Evolutionary conservation across 2,329 filamentous ascomycete genomes (phyloP).

Genomic region (Exophiala sideris): DNA sequence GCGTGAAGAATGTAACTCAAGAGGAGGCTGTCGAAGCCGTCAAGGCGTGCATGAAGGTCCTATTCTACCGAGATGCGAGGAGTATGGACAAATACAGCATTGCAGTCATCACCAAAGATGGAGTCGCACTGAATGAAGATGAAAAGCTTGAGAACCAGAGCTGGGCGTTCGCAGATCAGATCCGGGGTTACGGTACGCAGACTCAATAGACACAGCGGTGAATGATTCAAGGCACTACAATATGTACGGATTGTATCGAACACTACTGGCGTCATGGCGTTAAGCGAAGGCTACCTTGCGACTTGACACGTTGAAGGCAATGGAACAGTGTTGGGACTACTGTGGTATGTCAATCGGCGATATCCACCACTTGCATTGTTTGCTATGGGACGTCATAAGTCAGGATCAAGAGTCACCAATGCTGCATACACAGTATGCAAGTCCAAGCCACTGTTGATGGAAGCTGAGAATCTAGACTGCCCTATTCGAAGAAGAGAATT

Average conservation of each 20-base stretch:
- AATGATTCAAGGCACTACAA: background rate
- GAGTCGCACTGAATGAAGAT: conserved; percentile 75
- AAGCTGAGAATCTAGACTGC: too few relatives aligned
- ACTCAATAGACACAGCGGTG: conserved; percentile 37
- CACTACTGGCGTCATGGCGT: conserved; percentile 1
- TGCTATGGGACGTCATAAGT: too few relatives aligned
- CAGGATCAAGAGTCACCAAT: background rate
- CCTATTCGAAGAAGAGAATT: background rate
- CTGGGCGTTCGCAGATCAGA: conserved; percentile 95
- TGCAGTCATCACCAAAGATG: conserved; percentile 81
- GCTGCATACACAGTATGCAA: too few relatives aligned
- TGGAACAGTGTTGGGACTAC: background rate
- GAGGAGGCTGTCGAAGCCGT: conserved; percentile 78
- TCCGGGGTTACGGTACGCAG: conserved; percentile 93
- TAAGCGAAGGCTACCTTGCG: conserved; percentile 1
- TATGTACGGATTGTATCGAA: background rate
- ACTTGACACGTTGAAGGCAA: background rate
- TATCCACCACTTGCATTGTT: too few relatives aligned
- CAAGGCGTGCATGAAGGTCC: conserved; percentile 95
- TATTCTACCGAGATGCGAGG: conserved; percentile 94
- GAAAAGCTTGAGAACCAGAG: conserved; percentile 92
- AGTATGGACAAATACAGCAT: conserved; percentile 89
- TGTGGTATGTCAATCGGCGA: background rate
- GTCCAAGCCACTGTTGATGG: too few relatives aligned
- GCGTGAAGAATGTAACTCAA: conserved; percentile 62